Evolutionary conservation across 1,284 basidiomycete genomes (phyloP), one percentile per base, ranked within the genome.

Genomic region (Ceratorhiza oryzae-sativae): DNA sequence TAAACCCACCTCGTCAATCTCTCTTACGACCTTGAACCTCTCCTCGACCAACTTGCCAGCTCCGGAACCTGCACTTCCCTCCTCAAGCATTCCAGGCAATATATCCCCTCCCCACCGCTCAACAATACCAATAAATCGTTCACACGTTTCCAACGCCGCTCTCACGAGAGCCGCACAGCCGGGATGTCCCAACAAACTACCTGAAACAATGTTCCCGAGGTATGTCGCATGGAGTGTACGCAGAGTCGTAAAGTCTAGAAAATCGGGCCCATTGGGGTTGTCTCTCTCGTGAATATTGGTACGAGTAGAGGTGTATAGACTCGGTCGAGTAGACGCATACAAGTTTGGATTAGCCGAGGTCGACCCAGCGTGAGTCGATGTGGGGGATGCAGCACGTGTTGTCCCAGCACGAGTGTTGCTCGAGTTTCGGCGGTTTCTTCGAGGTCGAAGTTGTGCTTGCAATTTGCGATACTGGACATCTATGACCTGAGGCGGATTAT

Each of bases 21-120:
- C 89, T 10, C 87, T 84, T 6, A 95, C 88, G 36, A 88, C 81
- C 9, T 79, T 77, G 79, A 86, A 86, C 58, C 93, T 85, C 76
- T 93, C 90, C 75, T 84, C 83, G 0, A 95, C 90, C 84, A 90
- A 83, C 46, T 82, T 82, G 71, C 84, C 84, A 18, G 81, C 82
- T 15, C 85, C 85, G 3, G 78, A 78, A 3, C 83, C 82, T 58
- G 91, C 78, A 77, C 89, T 91, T 27, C 91, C 92, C 76, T 94
- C 93, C 74, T 88, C 89, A 46, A 95, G 80, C 49, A 95, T 82
- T 0, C 90, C 91, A 10, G 94, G 94, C 0, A 96, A 82, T 2
- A 96, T 87, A 77, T 96, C 93, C 0, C 93, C 94, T n/a, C 92
- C 92, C 94, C 94, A 97, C 58, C 93, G 82, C 80, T 95, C 94